phyloP scores from a whole-genome alignment of 176 grass and related monocot species.

The Phoenix dactylifera region DNA sequence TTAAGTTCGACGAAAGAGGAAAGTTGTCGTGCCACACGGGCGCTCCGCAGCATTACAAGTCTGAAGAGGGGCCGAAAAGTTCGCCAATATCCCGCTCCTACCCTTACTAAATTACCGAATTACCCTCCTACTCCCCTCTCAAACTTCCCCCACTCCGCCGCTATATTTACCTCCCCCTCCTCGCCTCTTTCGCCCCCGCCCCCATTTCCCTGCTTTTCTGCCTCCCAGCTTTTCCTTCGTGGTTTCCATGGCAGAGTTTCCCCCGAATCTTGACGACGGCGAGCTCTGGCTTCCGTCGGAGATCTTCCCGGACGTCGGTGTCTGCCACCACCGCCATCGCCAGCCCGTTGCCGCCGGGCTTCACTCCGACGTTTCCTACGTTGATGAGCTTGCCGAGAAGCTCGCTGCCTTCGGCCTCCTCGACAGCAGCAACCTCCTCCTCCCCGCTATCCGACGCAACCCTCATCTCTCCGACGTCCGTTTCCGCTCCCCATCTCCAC shows the following conservation, averaged over 20 bases:
- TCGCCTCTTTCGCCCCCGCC: not conserved
- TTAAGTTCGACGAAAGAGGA: no score
- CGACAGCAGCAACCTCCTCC: not conserved
- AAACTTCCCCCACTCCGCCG: not conserved
- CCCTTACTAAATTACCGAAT: not conserved
- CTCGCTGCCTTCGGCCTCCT: conserved; percentile 1
- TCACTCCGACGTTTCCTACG: not conserved
- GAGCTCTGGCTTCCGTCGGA: conserved; percentile 52
- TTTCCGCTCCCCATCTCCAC: not conserved
- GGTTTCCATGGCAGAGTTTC: conserved; percentile 11
- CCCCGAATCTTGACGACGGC: conserved; percentile 36
- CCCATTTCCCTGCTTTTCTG: not conserved
- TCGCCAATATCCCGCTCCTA: no score
- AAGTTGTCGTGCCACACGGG: no score
- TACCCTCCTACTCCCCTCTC: not conserved
- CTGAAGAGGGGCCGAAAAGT: not conserved
- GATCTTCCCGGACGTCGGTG: conserved; percentile 50
- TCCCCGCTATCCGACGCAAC: not conserved
- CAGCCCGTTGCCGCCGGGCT: not conserved
- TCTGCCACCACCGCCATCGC: conserved; percentile 4
- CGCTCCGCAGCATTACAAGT: no score
- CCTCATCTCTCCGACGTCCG: not conserved
- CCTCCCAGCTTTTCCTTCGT: not conserved
- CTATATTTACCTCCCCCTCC: not conserved
- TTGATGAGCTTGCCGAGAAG: conserved; percentile 25